Conservation (phyloP, 1,284 basidiomycete genomes). For the Mycosarcoma maydis region DNA sequence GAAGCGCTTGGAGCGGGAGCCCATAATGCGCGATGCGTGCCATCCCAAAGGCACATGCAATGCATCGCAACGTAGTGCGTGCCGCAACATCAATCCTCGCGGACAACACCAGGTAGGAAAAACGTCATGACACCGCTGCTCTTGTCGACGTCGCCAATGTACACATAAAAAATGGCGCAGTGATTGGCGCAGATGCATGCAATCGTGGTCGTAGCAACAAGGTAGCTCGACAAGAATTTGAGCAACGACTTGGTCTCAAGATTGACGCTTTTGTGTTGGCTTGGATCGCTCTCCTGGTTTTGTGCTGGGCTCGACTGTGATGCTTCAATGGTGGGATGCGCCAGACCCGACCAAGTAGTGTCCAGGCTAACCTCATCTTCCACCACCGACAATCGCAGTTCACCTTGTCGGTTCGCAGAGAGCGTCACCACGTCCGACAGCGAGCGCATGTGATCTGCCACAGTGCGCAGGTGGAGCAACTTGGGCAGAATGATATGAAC, state of each 20-base stretch:
- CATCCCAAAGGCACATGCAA: slow-evolving; percentile 2
- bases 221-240: slow-evolving; percentile 62
- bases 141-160: slow-evolving; percentile 61
- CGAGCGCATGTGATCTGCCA: slow-evolving; percentile 62
- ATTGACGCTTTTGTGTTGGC: slow-evolving; percentile 50
- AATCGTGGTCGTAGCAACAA: slow-evolving; percentile 62
- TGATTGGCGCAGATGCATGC: slow-evolving; percentile 64
- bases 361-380: slow-evolving; percentile 58
- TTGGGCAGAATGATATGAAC: slow-evolving; percentile 64
- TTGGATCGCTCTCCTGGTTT: slow-evolving; percentile 22
- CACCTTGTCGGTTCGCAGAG: slow-evolving; percentile 56
- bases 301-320: slow-evolving; percentile 34
- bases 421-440: slow-evolving; percentile 56
- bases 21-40: slow-evolving; percentile 3
- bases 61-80: slow-evolving; percentile 7
- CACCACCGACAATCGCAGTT: slow-evolving; percentile 42
- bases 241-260: slow-evolving; percentile 63
- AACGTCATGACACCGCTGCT: slow-evolving; percentile 55
- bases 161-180: slow-evolving; percentile 67
- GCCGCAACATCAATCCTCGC: slow-evolving; percentile 31
- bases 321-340: slow-evolving; percentile 49
- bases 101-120: slow-evolving; percentile 50
- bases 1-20: background rate
- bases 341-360: slow-evolving; percentile 62
- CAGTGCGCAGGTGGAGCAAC: slow-evolving; percentile 58